Evolutionary conservation across 2,329 filamentous ascomycete species (phyloP), one percentile per base, ranked within the genome.

Genomic region (Gliomastix tumulicola): DNA sequence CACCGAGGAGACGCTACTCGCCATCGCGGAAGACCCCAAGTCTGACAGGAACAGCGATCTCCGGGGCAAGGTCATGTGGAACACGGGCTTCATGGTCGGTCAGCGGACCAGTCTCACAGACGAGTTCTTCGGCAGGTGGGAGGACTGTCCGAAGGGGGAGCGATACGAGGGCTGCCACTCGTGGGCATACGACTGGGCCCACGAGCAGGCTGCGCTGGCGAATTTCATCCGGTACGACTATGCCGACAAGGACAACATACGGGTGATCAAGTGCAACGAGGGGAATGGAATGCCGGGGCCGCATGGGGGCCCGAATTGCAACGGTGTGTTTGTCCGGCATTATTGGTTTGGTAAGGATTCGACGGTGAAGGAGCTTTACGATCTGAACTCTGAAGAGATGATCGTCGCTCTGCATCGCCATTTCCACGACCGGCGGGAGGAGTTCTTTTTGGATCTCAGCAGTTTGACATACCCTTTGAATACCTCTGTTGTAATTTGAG

Each of bases 11-110:
- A 68, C 64, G 1, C 55, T 66, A 10, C 48, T 68, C 36, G 63
- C 68, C 38, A 63, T 69, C 56, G 59, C 67, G 25, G 54, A 63
- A 38, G 68, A 71, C 36, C 65, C 66, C 7, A 54, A 63, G 36
- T 45, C 45, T 11, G n/a, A 37, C 41, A 50, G 53, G 35, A 66
- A 68, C 45, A 49, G 40, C 25, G 63, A 67, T 41, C 49, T 48
- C 34, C 49, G 54, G 21, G 57, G 57, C 13, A 39, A 46, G 8
- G 47, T 50, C 8, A 49, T 60, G 8, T 48, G 62, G 20, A 68
- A 68, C 42, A 66, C 60, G 6, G 64, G 64, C 6, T 66, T 66
- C 41, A 51, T 68, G 37, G 58, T 67, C 38, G 60, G 62, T 2
- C 61, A 65, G 39, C 41, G 43, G 25, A 40, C 36, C 43, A 19